These are phyloP conservation scores for Kwoniella dendrophila DNA, from an alignment of 768 basidiomycete species.

Conservation along the genomic window DNA sequence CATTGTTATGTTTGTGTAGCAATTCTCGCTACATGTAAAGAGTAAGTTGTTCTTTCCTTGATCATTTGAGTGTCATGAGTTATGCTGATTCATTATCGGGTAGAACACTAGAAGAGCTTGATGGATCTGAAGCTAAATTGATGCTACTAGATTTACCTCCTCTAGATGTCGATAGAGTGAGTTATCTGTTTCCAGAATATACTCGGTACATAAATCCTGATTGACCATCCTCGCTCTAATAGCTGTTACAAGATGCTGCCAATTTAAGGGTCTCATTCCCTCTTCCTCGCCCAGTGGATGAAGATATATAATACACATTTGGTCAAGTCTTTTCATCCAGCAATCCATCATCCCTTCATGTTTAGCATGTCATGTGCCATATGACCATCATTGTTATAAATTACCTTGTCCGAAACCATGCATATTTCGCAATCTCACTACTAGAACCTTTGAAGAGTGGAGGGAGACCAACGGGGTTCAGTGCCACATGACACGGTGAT, in stretches of 20 bases:
- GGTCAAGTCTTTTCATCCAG: too few relatives aligned
- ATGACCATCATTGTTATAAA: too few relatives aligned
- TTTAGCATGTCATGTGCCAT: too few relatives aligned
- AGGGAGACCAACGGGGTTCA: too few relatives aligned
- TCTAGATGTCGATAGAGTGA: constrained; percentile 47
- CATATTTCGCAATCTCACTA: too few relatives aligned
- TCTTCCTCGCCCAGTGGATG: constrained; percentile 2
- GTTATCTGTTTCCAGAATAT: constrained; percentile 15
- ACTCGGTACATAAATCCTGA: background rate
- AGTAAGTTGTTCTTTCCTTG: constrained; percentile 28
- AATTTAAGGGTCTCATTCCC: constrained; percentile 1
- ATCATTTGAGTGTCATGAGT: background rate
- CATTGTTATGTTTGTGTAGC: constrained; percentile 53
- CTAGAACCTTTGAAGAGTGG: too few relatives aligned
- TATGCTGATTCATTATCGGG: background rate
- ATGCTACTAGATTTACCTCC: constrained; percentile 50
- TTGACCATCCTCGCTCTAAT: background rate
- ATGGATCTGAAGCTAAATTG: constrained; percentile 48
- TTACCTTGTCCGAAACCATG: too few relatives aligned
- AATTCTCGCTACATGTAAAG: constrained; percentile 45
- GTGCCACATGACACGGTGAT: too few relatives aligned
- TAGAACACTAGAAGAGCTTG: constrained; percentile 50
- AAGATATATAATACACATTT: background rate
- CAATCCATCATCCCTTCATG: too few relatives aligned
- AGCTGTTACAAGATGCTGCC: background rate